These are phyloP conservation scores for Kwoniella botswanensis DNA, from an alignment of 768 basidiomycete species.

Conservation along the genomic window DNA sequence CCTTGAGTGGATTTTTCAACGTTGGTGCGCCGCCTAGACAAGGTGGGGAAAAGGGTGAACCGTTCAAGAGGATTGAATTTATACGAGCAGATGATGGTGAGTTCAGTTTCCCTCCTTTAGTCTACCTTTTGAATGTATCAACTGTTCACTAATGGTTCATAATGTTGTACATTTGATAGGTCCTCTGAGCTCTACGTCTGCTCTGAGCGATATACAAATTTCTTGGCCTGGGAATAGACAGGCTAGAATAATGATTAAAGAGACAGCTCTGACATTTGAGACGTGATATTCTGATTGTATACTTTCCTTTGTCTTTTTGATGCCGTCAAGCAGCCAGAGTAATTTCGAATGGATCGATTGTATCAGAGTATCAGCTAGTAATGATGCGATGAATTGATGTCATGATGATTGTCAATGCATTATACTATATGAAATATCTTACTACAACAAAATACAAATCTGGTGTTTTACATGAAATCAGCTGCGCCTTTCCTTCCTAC, in stretches of 20 bases:
- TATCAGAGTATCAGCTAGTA: too few species aligned
- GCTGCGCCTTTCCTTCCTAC: conserved; percentile 72
- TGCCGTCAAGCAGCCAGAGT: too few species aligned
- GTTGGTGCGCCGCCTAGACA: conserved; percentile 90
- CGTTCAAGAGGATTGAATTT: conserved; percentile 86
- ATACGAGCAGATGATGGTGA: conserved; percentile 81
- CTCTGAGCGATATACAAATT: conserved; percentile 74
- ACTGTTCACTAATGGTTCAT: too few species aligned
- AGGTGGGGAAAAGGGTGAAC: conserved; percentile 73
- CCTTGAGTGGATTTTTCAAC: conserved; percentile 83
- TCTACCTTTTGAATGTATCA: too few species aligned
- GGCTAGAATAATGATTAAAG: conserved; percentile 79
- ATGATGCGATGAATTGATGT: too few species aligned
- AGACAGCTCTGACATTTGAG: conserved; percentile 83
- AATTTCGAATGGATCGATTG: too few species aligned
- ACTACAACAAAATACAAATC: background rate
- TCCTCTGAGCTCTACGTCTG: conserved; percentile 67
- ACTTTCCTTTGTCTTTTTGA: too few species aligned
- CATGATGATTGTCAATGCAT: too few species aligned
- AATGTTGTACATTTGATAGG: conserved; percentile 54
- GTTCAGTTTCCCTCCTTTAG: conserved; percentile 37
- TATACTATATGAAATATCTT: background rate
- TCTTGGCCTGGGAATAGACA: conserved; percentile 85
- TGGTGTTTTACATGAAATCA: conserved; percentile 68
- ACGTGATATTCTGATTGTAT: conserved; percentile 60